A percentile compares a stretch with the other conserved stretches of the same genome.
phyloP scores from a whole-genome alignment of 169 alveolate species.

The Eimeria tenella region DNA sequence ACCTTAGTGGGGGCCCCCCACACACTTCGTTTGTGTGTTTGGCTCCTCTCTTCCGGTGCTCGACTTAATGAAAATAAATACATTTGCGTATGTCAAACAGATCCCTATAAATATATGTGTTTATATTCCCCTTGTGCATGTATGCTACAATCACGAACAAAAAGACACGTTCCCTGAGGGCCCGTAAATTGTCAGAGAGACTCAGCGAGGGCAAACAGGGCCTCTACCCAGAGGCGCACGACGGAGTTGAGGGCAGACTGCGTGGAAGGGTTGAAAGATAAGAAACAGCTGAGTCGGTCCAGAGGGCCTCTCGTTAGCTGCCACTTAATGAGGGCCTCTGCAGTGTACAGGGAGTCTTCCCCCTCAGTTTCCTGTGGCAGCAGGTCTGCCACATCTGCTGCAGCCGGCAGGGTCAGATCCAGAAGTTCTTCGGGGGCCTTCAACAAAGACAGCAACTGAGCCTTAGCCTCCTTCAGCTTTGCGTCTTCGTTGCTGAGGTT shows the following conservation, averaged over 20 bases:
- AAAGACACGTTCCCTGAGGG: too few relatives aligned
- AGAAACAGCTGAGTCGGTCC: background rate
- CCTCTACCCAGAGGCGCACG: background rate
- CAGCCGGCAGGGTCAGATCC: background rate
- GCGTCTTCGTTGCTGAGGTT: background rate
- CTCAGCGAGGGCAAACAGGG: background rate
- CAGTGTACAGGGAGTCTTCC: background rate
- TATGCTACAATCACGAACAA: too few relatives aligned
- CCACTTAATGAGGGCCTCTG: background rate
- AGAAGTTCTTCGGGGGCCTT: background rate
- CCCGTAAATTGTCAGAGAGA: background rate
- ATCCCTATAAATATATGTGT: too few relatives aligned
- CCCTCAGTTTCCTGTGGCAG: background rate
- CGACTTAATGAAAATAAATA: too few relatives aligned
- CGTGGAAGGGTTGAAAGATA: background rate
- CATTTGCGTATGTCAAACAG: too few relatives aligned
- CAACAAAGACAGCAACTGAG: background rate
- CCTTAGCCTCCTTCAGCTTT: background rate
- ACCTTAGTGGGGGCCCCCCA: too few relatives aligned
- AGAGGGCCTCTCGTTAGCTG: background rate
- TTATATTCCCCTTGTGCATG: too few relatives aligned
- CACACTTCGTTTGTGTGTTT: too few relatives aligned
- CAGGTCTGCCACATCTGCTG: background rate
- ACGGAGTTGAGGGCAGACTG: background rate
- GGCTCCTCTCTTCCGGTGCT: too few relatives aligned